Evolutionary conservation across 371 early-diverging fungal species (phyloP).

Genomic region (Mucor mucedo): DNA sequence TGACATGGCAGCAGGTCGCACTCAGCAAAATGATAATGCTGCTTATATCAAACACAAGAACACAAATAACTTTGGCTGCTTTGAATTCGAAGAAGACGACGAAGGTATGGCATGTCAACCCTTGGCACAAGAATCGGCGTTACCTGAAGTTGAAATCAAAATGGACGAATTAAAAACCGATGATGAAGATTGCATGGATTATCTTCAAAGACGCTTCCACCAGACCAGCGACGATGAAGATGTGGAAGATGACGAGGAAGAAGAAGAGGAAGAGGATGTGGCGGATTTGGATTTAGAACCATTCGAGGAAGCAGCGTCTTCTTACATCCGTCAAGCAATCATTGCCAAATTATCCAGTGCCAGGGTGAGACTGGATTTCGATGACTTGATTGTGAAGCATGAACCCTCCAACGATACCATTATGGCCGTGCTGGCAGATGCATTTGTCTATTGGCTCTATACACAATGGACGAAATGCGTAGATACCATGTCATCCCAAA

Average conservation of each 20-base stretch:
- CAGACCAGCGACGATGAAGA: slow-evolving; percentile 7
- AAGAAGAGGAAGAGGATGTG: slow-evolving; percentile 32
- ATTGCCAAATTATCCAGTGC: slow-evolving; percentile 59
- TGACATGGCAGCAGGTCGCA: background rate
- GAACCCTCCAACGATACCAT: slow-evolving; percentile 54
- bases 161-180: slow-evolving; percentile 14
- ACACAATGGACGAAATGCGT: slow-evolving; percentile 12
- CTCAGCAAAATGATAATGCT: slow-evolving; percentile 4
- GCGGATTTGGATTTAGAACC: slow-evolving; percentile 24
- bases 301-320: slow-evolving; percentile 55
- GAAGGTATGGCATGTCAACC: slow-evolving; percentile 11
- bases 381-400: slow-evolving; percentile 62
- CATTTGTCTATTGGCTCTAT: slow-evolving; percentile 47
- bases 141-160: slow-evolving; percentile 19
- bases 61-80: slow-evolving; percentile 15
- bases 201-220: slow-evolving; percentile 9
- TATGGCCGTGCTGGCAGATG: slow-evolving; percentile 39
- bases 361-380: slow-evolving; percentile 59
- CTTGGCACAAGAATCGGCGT: slow-evolving; percentile 16
- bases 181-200: slow-evolving; percentile 13
- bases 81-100: slow-evolving; percentile 21
- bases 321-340: slow-evolving; percentile 62
- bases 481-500: slow-evolving; percentile 8
- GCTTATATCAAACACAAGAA: slow-evolving; percentile 20
- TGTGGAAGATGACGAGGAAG: slow-evolving; percentile 9